A percentile compares a stretch with the other conserved stretches of the same genome.
Conservation (phyloP, 768 basidiomycete species). For the Symmetrospora coprosmae region DNA sequence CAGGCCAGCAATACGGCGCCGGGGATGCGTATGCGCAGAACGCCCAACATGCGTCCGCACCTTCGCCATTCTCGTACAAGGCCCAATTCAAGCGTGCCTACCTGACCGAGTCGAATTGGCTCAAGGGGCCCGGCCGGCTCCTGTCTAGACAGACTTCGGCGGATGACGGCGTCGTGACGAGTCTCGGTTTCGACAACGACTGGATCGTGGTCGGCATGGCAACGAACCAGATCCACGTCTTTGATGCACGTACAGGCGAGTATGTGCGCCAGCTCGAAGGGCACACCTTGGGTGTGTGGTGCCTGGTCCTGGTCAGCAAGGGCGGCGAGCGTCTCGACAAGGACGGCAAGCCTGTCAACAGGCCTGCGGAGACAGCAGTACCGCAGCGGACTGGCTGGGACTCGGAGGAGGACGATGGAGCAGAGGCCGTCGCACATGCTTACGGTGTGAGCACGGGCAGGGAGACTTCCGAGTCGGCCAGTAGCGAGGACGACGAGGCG, state of each 20-base stretch:
- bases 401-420: background rate
- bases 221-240: conserved; percentile 69
- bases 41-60: background rate
- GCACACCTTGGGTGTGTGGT: conserved; percentile 85
- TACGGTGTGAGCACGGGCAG: background rate
- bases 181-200: conserved; percentile 63
- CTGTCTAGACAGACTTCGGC: conserved; percentile 49
- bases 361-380: background rate
- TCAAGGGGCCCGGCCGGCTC: conserved; percentile 51
- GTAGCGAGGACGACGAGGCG: too few species aligned
- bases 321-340: conserved; percentile 41
- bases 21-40: background rate
- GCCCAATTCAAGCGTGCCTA: conserved; percentile 60
- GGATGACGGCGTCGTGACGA: conserved; percentile 64
- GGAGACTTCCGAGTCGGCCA: background rate
- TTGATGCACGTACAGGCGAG: conserved; percentile 62
- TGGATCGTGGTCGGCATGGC: conserved; percentile 82
- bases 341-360: background rate
- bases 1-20: background rate
- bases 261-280: conserved; percentile 64
- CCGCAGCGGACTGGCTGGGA: background rate
- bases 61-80: conserved; percentile 47
- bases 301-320: conserved; percentile 59
- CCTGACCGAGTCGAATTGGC: conserved; percentile 66
- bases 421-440: background rate